Base-by-base conservation (phyloP, 768 basidiomycete species). In the Boletus subcaerulescens region DNA sequence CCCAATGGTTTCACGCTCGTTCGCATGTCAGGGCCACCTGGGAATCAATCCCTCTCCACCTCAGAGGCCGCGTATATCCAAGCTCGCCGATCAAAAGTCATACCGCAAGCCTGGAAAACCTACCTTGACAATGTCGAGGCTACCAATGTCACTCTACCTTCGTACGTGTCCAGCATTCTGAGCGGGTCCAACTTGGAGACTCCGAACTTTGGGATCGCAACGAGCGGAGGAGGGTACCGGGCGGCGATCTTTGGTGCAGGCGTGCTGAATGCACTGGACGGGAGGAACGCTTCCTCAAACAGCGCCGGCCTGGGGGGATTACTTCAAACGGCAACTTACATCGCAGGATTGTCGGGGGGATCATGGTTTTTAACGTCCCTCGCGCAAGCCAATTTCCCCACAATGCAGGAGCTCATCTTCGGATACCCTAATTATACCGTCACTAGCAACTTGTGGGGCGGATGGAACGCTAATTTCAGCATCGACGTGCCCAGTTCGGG, bases 211-310 rank as follows among this genome's bases (percentile, higher is more conserved):
- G 80, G 75, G 0, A 78, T 84, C 48, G 82, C 83, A 0, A 65
- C 76, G 22, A 80, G 78, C 26, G 85, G 85, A 14, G 85, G 85
- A 9, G 79, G 82, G 0, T 77, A 80, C 46, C 69, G 84, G 14
- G 85, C 84, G 0, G 80, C 81, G 5, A 71, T 81, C 8, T 79
- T 77, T 48, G 78, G 77, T 40, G 83, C 79, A 4, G 84, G 81
- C 1, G 73, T 82, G 18, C 59, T 80, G 45, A 73, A 72, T n/a
- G 73, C 77, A 1, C 58, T 82, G 40, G 81, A 86, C 60, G 79
- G 71, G 38, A 67, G 80, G 26, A 84, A 83, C 48, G 41, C 65
- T 1, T 73, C 81, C 0, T 67, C 77, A 8, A 72, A 65, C 8
- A 60, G 57, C 3, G 72, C 67, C 0, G 82, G 81, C 1, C 68